These are phyloP conservation scores for Myxozyma nipponensis DNA, from an alignment of 805 yeast genomes.

Conservation along the genomic window DNA sequence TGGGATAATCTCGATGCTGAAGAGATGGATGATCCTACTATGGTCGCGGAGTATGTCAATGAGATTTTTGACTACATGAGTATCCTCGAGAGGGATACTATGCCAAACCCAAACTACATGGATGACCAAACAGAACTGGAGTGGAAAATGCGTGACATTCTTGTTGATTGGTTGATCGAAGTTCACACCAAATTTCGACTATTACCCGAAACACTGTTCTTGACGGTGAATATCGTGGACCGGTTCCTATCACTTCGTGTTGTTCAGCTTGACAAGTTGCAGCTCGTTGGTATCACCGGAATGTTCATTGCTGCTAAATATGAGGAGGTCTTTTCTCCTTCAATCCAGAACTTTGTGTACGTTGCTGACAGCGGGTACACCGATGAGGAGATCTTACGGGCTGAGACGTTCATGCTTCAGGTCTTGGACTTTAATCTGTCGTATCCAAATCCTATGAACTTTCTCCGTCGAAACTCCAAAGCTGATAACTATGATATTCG, in stretches of 20 bases:
- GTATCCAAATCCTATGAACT: constrained; percentile 98
- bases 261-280: constrained; percentile 78
- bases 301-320: constrained; percentile 91
- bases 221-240: constrained; percentile 86
- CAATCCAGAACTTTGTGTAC: constrained; percentile 84
- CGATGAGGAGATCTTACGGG: constrained; percentile 74
- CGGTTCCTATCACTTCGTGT: constrained; percentile 75
- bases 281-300: constrained; percentile 92
- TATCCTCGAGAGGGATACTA: constrained; percentile 62
- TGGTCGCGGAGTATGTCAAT: constrained; percentile 89
- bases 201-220: constrained; percentile 83
- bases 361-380: constrained; percentile 88
- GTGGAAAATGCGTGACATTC: constrained; percentile 86
- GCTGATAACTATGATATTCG: constrained; percentile 96
- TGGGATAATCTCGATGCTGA: constrained; percentile 37
- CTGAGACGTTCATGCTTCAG: constrained; percentile 89
- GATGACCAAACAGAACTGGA: constrained; percentile 76
- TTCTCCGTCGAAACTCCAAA: constrained; percentile 84
- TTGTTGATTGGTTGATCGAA: constrained; percentile 95
- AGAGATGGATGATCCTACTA: constrained; percentile 48
- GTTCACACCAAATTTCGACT: constrained; percentile 86
- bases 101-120: constrained; percentile 82
- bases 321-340: constrained; percentile 94
- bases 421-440: constrained; percentile 91
- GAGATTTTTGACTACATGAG: constrained; percentile 81